A percentile compares a stretch with the other conserved stretches of the same genome.
These are phyloP conservation scores for Pugionium cornutum DNA, from an alignment of 345 rosid genomes.

Conservation along the genomic window DNA sequence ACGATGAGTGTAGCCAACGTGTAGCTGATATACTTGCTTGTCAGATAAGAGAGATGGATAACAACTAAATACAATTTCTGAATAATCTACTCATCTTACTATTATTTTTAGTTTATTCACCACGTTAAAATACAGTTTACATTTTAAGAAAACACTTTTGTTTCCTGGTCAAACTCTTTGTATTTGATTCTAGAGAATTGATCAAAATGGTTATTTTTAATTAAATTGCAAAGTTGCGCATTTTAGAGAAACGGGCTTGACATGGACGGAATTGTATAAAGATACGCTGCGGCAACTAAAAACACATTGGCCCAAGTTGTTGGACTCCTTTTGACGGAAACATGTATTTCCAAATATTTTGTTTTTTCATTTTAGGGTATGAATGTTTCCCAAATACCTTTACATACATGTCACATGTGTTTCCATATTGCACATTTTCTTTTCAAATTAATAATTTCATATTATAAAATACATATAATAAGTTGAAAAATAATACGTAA, in stretches of 20 bases:
- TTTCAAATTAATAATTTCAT: neutral
- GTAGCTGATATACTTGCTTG: constrained; percentile 31
- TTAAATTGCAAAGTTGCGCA: constrained; percentile 19
- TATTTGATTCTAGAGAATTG: constrained; percentile 16
- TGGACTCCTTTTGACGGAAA: constrained; percentile 15
- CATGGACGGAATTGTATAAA: constrained; percentile 20
- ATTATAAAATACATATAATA: neutral
- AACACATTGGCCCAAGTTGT: constrained; percentile 22
- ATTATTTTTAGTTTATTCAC: neutral
- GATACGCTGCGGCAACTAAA: constrained; percentile 17
- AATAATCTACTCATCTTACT: constrained; percentile 27
- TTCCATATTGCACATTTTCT: neutral
- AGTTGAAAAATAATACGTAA: neutral
- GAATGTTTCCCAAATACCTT: neutral
- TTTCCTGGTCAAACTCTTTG: constrained; percentile 9
- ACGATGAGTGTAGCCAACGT: constrained; percentile 35
- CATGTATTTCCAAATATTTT: neutral
- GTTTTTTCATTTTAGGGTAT: neutral
- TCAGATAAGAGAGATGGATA: constrained; percentile 27
- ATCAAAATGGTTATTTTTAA: constrained; percentile 5
- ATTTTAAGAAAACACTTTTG: neutral
- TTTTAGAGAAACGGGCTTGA: constrained; percentile 1
- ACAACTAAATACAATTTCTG: constrained; percentile 15
- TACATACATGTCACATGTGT: neutral
- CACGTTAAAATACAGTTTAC: constrained; percentile 3